These are phyloP conservation scores for Podaxis mareebaensis DNA, from an alignment of 768 basidiomycete genomes.

Conservation along the genomic window DNA sequence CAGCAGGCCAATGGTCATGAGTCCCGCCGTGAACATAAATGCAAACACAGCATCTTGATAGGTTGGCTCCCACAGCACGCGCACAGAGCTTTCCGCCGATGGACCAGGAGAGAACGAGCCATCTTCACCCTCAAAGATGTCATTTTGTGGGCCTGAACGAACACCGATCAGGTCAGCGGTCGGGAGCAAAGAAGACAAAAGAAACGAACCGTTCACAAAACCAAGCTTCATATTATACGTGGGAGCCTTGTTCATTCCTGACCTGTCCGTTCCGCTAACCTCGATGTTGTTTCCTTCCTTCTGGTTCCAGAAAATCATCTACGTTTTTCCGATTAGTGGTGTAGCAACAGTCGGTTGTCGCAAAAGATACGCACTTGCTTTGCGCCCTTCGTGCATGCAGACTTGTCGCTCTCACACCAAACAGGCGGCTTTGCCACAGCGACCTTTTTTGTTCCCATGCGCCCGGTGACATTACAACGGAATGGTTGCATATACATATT, in stretches of 20 bases:
- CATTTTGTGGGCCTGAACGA: neutral
- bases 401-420: conserved; percentile 41
- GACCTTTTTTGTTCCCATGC: conserved; percentile 30
- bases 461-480: conserved; percentile 39
- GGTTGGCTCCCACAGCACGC: neutral
- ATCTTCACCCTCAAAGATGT: neutral
- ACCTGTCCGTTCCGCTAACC: conserved; percentile 40
- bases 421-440: conserved; percentile 34
- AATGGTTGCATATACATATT: conserved; percentile 48
- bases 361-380: conserved; percentile 32
- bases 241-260: conserved; percentile 41
- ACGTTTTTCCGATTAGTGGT: neutral
- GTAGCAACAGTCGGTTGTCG: too few species aligned
- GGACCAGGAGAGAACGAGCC: neutral
- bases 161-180: neutral
- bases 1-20: neutral
- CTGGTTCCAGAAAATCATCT: conserved; percentile 46
- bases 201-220: conserved; percentile 30
- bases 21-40: neutral
- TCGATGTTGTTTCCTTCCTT: conserved; percentile 43
- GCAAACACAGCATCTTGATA: neutral
- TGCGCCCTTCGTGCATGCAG: conserved; percentile 36
- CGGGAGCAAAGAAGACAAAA: neutral
- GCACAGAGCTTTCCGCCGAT: neutral
- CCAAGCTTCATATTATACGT: conserved; percentile 38